These are phyloP conservation scores for Firmiana major DNA, from an alignment of 345 rosid species.

Conservation along the genomic window DNA sequence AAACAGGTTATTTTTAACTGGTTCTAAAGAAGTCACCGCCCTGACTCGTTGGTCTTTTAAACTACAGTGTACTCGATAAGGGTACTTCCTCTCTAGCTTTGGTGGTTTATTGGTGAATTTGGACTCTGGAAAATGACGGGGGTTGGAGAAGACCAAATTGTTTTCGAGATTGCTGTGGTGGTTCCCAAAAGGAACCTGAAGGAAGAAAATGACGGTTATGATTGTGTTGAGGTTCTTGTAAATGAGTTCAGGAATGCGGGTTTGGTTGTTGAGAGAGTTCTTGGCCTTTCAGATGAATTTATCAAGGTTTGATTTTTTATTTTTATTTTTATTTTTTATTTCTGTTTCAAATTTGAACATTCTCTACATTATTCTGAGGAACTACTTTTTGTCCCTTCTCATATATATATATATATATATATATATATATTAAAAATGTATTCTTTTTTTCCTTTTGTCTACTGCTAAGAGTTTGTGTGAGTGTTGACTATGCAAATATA, in stretches of 20 bases:
- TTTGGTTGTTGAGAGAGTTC: conserved; percentile 53
- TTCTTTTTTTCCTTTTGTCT: conserved; percentile 1
- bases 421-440: neutral
- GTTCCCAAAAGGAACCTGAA: conserved; percentile 48
- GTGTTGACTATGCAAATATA: neutral
- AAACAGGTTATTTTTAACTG: neutral
- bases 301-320: conserved; percentile 54
- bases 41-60: neutral
- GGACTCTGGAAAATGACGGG: conserved; percentile 41
- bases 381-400: neutral
- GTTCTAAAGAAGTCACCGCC: neutral
- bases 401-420: neutral
- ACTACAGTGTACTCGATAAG: neutral
- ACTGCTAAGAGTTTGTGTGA: neutral
- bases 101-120: conserved; percentile 17
- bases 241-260: conserved; percentile 59
- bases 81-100: conserved; percentile 13
- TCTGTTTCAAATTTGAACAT: conserved; percentile 3
- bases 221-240: conserved; percentile 67
- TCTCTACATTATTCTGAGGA: neutral
- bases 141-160: conserved; percentile 40
- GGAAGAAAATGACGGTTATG: conserved; percentile 36
- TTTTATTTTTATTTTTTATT: too few species aligned
- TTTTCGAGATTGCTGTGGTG: conserved; percentile 72
- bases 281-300: conserved; percentile 75